These are phyloP conservation scores for Martiniozyma asiatica DNA, from an alignment of 1,139 yeast genomes.

Conservation along the genomic window DNA sequence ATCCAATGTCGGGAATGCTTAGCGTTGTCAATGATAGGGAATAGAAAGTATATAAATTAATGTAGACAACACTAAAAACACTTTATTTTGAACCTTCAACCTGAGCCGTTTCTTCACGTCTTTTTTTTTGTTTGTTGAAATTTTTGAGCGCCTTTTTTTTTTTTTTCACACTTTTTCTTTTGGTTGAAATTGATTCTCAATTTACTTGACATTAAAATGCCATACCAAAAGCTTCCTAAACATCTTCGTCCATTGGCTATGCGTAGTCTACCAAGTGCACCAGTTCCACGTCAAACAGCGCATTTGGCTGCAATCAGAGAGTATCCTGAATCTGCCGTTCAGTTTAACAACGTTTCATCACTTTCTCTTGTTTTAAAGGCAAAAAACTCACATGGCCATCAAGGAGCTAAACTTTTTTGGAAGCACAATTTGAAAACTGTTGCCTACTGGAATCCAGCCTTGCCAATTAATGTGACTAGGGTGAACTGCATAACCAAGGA, in stretches of 20 bases:
- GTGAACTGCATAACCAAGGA: slow-evolving; percentile 34
- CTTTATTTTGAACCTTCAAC: too few relatives aligned
- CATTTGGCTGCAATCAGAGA: slow-evolving; percentile 31
- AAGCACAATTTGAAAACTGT: slow-evolving; percentile 60
- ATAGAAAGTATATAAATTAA: too few relatives aligned
- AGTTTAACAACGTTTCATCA: slow-evolving; percentile 26
- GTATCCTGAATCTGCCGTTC: slow-evolving; percentile 33
- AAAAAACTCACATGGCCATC: slow-evolving; percentile 34
- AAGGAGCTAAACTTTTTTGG: slow-evolving; percentile 57
- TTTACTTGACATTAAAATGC: too few relatives aligned
- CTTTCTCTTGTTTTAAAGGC: slow-evolving; percentile 34
- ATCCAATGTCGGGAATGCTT: too few relatives aligned
- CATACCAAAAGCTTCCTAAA: slow-evolving; percentile 13
- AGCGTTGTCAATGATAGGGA: too few relatives aligned
- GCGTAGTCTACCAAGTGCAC: slow-evolving; percentile 19
- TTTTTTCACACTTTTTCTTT: too few relatives aligned
- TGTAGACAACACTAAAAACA: too few relatives aligned
- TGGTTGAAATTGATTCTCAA: too few relatives aligned
- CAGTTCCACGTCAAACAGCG: slow-evolving; percentile 28
- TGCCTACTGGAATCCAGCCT: slow-evolving; percentile 67
- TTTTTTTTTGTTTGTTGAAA: too few relatives aligned
- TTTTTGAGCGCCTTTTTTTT: too few relatives aligned
- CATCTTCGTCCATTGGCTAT: slow-evolving; percentile 17
- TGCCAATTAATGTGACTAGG: slow-evolving; percentile 51
- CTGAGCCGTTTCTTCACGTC: too few relatives aligned